phyloP scores from a whole-genome alignment of 2,329 filamentous ascomycete genomes.

The Huntiella decipiens region DNA sequence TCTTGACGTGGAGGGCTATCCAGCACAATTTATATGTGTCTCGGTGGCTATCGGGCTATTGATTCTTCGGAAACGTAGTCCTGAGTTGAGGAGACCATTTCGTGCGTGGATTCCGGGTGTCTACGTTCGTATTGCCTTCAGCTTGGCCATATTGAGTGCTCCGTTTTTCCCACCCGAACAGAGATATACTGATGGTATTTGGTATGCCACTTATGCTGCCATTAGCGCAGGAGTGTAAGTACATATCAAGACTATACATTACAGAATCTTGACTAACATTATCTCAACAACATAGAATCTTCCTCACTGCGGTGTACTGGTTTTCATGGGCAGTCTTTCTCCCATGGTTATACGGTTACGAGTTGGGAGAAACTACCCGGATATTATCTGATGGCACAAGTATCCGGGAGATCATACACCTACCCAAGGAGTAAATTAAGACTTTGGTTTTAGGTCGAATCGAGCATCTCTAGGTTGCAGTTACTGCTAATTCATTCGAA shows the following conservation, averaged over 20 bases:
- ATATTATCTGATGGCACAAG: slow-evolving; percentile 47
- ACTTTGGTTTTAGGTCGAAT: neutral
- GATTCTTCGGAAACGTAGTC: slow-evolving; percentile 38
- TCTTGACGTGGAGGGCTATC: slow-evolving; percentile 51
- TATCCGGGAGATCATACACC: slow-evolving; percentile 36
- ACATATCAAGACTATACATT: neutral
- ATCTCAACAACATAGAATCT: slow-evolving; percentile 23
- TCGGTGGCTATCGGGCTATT: slow-evolving; percentile 39
- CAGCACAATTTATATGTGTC: slow-evolving; percentile 40
- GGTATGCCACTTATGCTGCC: slow-evolving; percentile 35
- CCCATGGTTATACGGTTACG: slow-evolving; percentile 39
- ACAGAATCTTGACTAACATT: neutral
- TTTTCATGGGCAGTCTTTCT: slow-evolving; percentile 43
- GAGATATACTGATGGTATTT: slow-evolving; percentile 25
- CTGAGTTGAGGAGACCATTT: slow-evolving; percentile 43
- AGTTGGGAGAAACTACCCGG: slow-evolving; percentile 40
- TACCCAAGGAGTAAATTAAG: slow-evolving; percentile 1
- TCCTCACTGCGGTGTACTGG: slow-evolving; percentile 47
- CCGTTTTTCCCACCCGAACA: slow-evolving; percentile 42
- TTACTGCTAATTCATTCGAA: too few species aligned
- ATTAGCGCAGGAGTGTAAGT: slow-evolving; percentile 34
- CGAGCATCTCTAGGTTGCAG: too few species aligned
- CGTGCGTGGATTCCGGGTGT: slow-evolving; percentile 44
- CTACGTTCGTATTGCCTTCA: slow-evolving; percentile 32
- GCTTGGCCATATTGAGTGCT: slow-evolving; percentile 35